Conservation (phyloP, 78 protist species). For the Diacronema lutheri region DNA sequence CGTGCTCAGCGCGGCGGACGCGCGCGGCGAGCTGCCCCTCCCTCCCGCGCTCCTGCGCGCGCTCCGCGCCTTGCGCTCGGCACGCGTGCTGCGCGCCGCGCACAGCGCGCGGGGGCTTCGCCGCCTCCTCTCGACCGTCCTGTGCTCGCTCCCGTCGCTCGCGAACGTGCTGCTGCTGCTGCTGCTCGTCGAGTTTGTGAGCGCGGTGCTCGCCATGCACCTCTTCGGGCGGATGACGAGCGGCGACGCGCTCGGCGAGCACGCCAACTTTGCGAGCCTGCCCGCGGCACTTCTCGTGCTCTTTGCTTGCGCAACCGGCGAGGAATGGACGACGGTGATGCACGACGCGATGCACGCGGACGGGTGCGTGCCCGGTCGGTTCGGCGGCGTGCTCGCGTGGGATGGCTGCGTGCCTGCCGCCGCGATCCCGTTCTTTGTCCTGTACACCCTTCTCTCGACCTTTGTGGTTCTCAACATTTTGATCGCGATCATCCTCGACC, state of each 20-base stretch:
- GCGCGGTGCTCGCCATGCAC: constrained; percentile 37
- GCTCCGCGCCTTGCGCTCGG: background rate
- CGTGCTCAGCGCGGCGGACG: too few species aligned
- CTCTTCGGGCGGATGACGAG: background rate
- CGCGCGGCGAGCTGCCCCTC: background rate
- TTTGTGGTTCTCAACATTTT: constrained; percentile 37
- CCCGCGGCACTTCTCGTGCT: background rate
- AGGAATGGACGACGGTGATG: constrained; percentile 19
- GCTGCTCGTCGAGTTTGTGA: constrained; percentile 29
- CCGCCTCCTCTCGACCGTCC: background rate
- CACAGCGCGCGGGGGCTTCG: background rate
- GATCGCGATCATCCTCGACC: constrained; percentile 42
- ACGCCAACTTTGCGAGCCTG: constrained; percentile 39
- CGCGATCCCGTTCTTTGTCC: constrained; percentile 6
- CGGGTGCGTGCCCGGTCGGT: background rate
- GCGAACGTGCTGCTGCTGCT: constrained; percentile 22
- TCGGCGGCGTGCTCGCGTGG: too few species aligned
- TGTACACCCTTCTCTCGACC: constrained; percentile 23
- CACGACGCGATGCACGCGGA: background rate
- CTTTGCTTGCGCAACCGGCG: constrained; percentile 31
- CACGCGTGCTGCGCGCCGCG: background rate
- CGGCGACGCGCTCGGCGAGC: background rate
- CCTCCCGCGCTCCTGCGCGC: background rate
- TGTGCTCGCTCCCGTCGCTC: constrained; percentile 18
- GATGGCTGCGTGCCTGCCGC: too few species aligned